phyloP scores from a whole-genome alignment of 2,329 filamentous ascomycete species.

The Pseudocercospora eumusae region DNA sequence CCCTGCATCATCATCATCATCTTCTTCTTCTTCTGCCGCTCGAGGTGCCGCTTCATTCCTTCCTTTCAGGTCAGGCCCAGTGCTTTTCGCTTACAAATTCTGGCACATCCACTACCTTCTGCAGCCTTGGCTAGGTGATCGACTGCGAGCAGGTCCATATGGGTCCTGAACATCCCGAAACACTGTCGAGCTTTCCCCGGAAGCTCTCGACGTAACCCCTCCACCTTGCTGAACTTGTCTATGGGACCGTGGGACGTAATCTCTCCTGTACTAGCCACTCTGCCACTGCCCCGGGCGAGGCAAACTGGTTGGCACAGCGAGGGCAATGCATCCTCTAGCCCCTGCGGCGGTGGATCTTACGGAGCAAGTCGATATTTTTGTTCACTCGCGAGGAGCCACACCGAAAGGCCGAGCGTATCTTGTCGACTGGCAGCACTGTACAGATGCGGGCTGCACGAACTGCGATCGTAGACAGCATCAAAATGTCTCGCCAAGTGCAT shows the following conservation, averaged over 20 bases:
- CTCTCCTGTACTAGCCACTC: neutral
- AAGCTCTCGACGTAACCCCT: constrained; percentile 5
- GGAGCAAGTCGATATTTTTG: neutral
- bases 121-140: neutral
- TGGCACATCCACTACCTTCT: neutral
- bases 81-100: neutral
- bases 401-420: neutral
- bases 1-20: constrained; percentile 10
- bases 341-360: neutral
- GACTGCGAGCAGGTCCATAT: neutral
- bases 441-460: neutral
- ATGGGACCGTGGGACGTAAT: neutral
- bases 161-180: constrained; percentile 11
- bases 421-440: neutral
- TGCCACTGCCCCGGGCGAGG: neutral
- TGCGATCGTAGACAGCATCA: neutral
- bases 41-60: neutral
- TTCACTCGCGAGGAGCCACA: constrained; percentile 2
- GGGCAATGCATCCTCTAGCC: neutral
- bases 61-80: neutral
- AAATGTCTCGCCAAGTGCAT: neutral
- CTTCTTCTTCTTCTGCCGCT: neutral
- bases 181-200: constrained; percentile 20
- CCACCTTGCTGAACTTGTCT: neutral
- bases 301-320: constrained; percentile 2